Conservation (phyloP, 1,139 yeast species). For the Sugiyamaella castrensis region DNA sequence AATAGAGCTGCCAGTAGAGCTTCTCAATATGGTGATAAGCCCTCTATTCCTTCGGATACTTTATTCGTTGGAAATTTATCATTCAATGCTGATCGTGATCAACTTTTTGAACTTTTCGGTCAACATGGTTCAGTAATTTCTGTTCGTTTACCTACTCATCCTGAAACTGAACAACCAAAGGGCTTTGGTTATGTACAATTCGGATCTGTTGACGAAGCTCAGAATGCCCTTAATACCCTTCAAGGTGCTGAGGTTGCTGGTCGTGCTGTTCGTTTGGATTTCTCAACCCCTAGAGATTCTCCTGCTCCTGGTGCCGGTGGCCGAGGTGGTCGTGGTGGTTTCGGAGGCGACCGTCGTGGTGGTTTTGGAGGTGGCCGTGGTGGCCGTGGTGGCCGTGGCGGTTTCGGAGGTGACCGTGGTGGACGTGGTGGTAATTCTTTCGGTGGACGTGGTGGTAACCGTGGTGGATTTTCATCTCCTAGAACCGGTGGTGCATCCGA, state of each 20-base stretch:
- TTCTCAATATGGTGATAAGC: conserved; percentile 80
- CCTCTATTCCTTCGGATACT: conserved; percentile 91
- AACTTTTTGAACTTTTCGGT: conserved; percentile 66
- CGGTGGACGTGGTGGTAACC: conserved; percentile 27
- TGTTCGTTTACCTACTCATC: conserved; percentile 95
- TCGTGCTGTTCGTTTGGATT: conserved; percentile 93
- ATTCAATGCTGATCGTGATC: conserved; percentile 81
- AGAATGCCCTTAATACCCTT: conserved; percentile 80
- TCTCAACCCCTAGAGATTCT: conserved; percentile 81
- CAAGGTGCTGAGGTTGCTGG: conserved; percentile 89
- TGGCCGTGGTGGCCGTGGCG: conserved; percentile 31
- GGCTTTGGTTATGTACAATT: conserved; percentile 98
- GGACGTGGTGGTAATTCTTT: conserved; percentile 36
- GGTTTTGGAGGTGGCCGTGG: conserved; percentile 35
- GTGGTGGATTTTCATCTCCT: conserved; percentile 29
- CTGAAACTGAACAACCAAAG: conserved; percentile 97
- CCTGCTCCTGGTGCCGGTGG: conserved; percentile 43
- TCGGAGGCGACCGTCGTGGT: conserved; percentile 47
- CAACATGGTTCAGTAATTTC: conserved; percentile 78
- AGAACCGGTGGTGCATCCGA: conserved; percentile 24
- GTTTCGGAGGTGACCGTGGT: conserved; percentile 36
- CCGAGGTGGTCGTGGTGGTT: conserved; percentile 43
- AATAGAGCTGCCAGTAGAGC: conserved; percentile 67
- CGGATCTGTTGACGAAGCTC: conserved; percentile 82
- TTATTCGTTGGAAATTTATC: conserved; percentile 93